Conservation (phyloP, 352 stramenopile genomes). For the Phytophthora lateralis region DNA sequence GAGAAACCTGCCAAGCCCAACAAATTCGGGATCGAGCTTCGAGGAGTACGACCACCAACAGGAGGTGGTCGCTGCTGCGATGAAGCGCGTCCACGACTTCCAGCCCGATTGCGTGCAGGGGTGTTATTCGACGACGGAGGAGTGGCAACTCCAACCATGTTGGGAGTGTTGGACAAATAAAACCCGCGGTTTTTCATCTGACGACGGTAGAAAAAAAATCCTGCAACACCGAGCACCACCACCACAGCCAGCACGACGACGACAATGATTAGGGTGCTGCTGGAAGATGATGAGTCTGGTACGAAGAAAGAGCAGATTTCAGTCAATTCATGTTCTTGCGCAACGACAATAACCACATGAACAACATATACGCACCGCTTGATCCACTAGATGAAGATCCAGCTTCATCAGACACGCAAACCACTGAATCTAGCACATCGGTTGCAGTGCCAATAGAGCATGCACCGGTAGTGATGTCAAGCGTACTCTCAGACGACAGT, state of each 20-base stretch:
- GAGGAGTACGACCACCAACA: conserved; percentile 28
- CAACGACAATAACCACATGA: conserved; percentile 1
- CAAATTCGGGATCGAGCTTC: conserved; percentile 39
- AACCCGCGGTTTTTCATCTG: conserved; percentile 48
- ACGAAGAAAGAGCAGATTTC: neutral
- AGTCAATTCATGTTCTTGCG: neutral
- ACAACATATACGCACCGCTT: conserved; percentile 11
- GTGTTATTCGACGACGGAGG: conserved; percentile 38
- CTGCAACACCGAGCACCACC: conserved; percentile 50
- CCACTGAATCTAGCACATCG: conserved; percentile 51
- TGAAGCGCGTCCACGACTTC: conserved; percentile 39
- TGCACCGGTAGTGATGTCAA: conserved; percentile 43
- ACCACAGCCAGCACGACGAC: conserved; percentile 52
- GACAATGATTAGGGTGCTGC: conserved; percentile 59
- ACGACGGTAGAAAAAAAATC: conserved; percentile 58
- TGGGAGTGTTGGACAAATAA: conserved; percentile 35
- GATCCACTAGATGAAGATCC: conserved; percentile 22
- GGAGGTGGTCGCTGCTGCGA: conserved; percentile 36
- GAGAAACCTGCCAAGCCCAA: conserved; percentile 36
- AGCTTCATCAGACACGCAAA: conserved; percentile 51
- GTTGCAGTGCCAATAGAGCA: conserved; percentile 47
- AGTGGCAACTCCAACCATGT: conserved; percentile 43
- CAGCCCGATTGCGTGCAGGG: conserved; percentile 26
- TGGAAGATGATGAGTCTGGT: conserved; percentile 41
- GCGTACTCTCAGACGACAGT: conserved; percentile 41